These are phyloP conservation scores for Gynandropsis gynandra DNA, from an alignment of 345 rosid genomes.

Conservation along the genomic window DNA sequence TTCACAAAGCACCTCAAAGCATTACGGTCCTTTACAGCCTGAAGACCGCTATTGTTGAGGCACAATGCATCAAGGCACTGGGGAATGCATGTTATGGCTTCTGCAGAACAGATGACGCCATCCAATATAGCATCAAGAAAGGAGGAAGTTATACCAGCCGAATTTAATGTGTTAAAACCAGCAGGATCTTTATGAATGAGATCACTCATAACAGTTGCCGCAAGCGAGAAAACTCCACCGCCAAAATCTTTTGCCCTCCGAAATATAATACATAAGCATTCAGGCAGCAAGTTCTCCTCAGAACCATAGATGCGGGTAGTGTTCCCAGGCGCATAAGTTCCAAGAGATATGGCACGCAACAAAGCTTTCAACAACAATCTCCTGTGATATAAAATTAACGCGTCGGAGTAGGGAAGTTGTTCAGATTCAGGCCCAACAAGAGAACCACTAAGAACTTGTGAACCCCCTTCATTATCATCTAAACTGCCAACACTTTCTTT, in stretches of 20 bases:
- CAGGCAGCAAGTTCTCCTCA: conserved; percentile 80
- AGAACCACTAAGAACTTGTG: conserved; percentile 32
- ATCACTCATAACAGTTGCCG: conserved; percentile 95
- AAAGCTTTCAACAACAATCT: conserved; percentile 71
- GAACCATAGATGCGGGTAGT: conserved; percentile 61
- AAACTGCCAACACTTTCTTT: conserved; percentile 48
- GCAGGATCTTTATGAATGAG: conserved; percentile 97
- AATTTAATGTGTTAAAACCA: conserved; percentile 72
- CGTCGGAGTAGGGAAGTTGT: conserved; percentile 78
- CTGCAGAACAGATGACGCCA: conserved; percentile 77
- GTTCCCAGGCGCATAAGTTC: conserved; percentile 91
- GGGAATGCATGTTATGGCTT: conserved; percentile 92
- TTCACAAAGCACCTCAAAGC: conserved; percentile 88
- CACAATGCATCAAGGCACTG: conserved; percentile 97
- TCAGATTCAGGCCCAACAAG: conserved; percentile 46
- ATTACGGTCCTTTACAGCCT: conserved; percentile 77
- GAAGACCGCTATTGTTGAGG: conserved; percentile 79
- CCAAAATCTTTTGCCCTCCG: conserved; percentile 87
- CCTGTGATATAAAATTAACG: conserved; percentile 72
- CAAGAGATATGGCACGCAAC: conserved; percentile 86
- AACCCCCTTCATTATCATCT: conserved; percentile 34
- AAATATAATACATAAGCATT: conserved; percentile 75
- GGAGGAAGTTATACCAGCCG: conserved; percentile 86
- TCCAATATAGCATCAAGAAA: conserved; percentile 89
- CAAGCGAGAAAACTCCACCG: conserved; percentile 95